Base-by-base conservation (phyloP, 2,329 filamentous ascomycete genomes). In the Neospermospora avenae region DNA sequence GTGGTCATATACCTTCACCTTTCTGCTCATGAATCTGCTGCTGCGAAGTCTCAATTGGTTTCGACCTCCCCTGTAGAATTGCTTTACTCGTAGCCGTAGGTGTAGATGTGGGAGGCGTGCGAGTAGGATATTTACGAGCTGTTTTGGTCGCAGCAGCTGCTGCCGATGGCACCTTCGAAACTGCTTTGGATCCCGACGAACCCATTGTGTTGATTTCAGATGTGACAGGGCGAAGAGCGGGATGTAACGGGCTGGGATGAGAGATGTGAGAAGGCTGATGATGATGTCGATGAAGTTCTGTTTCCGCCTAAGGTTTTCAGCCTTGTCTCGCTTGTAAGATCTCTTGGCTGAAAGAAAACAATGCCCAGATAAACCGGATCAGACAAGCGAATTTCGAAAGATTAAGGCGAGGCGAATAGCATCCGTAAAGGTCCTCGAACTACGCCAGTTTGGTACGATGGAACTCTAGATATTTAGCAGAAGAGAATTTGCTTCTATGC, bases 101-200 rank as follows among this genome's bases (percentile, higher is more conserved):
- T 5, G 54, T 42, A 11, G 58, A 51, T 22, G 58, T 37, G 16
- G 63, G 61, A n/a, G 69, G 65, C 16, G 59, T 35, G 20, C 68
- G 62, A 11, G 70, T 69, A 25, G 70, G 70, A 44, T 71, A 72
- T 69, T 69, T 72, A 20, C 70, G 66, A 5, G 66, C 60, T 46
- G 63, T 57, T 34, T 59, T 67, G 7, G 62, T 48, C 5, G 60
- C 55, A 3, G 64, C 42, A 11, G 51, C 24, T 51, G 63, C 62
- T 16, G 53, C 24, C 39, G 63, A 61, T 6, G 66, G 61, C 8
- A 62, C 41, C 59, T 63, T 65, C 2, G 64, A 58, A n/a, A 63
- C 65, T 13, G 55, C 57, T 53, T 70, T 72, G 4, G 70, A 72
- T 49, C 64, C 45, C 37, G 67, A 65, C 10, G 64, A 61, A 1